phyloP scores from a whole-genome alignment of 352 stramenopile genomes.

The Halophytophthora batemanensis region DNA sequence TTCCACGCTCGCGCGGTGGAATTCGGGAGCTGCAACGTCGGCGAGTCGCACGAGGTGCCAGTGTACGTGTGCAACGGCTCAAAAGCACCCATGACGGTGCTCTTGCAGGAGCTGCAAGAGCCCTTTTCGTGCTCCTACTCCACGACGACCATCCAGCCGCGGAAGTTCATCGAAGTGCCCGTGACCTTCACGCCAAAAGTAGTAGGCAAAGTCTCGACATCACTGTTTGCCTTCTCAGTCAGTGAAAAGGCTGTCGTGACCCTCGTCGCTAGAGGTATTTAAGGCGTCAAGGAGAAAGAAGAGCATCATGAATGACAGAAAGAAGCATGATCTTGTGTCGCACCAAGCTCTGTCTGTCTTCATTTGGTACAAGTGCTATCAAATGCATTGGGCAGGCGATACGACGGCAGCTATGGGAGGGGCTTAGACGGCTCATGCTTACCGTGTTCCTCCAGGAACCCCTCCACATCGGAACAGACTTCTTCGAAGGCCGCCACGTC shows the following conservation, averaged over 20 bases:
- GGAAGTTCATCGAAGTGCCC: slow-evolving; percentile 84
- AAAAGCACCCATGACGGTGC: slow-evolving; percentile 76
- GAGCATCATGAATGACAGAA: slow-evolving; percentile 1
- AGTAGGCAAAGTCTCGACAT: slow-evolving; percentile 79
- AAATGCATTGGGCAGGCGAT: too few relatives aligned
- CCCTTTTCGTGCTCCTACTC: slow-evolving; percentile 75
- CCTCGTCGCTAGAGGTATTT: slow-evolving; percentile 67
- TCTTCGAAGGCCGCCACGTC: slow-evolving; percentile 77
- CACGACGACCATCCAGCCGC: slow-evolving; percentile 73
- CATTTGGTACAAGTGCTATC: slow-evolving; percentile 6
- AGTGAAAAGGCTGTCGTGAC: slow-evolving; percentile 77
- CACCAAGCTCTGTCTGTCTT: slow-evolving; percentile 18
- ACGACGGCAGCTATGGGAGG: slow-evolving; percentile 12
- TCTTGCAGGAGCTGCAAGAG: slow-evolving; percentile 73
- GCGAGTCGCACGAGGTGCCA: slow-evolving; percentile 72
- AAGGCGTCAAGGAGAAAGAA: slow-evolving; percentile 10
- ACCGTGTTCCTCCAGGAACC: slow-evolving; percentile 60
- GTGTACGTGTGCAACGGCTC: slow-evolving; percentile 88
- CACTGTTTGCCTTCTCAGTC: slow-evolving; percentile 77
- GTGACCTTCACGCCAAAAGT: slow-evolving; percentile 75
- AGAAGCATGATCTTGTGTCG: neutral
- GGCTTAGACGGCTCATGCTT: slow-evolving; percentile 24
- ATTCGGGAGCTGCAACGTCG: slow-evolving; percentile 68
- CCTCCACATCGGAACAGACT: slow-evolving; percentile 69
- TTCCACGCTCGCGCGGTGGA: slow-evolving; percentile 85